phyloP scores from a whole-genome alignment of 106 monocot genomes.

The Dioscorea alata region DNA sequence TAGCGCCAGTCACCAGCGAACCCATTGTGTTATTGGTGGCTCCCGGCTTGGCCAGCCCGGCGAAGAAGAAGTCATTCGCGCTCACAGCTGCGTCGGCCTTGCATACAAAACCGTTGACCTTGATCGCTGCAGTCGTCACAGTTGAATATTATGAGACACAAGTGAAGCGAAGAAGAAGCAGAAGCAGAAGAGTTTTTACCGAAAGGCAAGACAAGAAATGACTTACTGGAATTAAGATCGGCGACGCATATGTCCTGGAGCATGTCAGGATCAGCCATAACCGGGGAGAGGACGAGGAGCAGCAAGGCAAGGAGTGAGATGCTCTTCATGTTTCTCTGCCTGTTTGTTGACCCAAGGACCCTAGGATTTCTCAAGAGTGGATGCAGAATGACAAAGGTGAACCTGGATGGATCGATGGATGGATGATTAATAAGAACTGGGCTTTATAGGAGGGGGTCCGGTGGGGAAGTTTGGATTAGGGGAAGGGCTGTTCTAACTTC shows the following conservation, averaged over 20 bases:
- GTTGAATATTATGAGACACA: no score
- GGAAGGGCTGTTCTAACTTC: background rate
- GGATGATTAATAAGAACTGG: background rate
- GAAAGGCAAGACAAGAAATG: background rate
- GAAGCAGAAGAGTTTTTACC: no score
- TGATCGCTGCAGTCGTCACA: constrained; percentile 6
- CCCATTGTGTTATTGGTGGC: background rate
- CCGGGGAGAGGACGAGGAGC: constrained; percentile 10
- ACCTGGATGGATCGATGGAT: background rate
- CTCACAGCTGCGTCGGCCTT: constrained; percentile 1
- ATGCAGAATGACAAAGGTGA: background rate
- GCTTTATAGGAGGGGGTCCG: background rate
- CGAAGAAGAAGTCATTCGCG: constrained; percentile 25
- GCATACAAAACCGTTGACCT: constrained; percentile 36
- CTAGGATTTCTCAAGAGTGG: background rate
- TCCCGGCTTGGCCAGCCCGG: constrained; percentile 8
- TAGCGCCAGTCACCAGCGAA: constrained; percentile 11
- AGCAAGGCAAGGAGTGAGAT: background rate
- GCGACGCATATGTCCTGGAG: constrained; percentile 77
- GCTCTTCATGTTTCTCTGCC: background rate
- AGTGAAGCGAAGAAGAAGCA: no score
- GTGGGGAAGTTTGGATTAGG: background rate
- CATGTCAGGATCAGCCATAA: constrained; percentile 45
- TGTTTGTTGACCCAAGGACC: background rate
- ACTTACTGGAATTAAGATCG: constrained; percentile 33